Percentiles rank a stretch among this genome's conserved stretches.
Evolutionary conservation across 2,329 filamentous ascomycete species (phyloP).

Genomic region (Ramichloridium luteum): DNA sequence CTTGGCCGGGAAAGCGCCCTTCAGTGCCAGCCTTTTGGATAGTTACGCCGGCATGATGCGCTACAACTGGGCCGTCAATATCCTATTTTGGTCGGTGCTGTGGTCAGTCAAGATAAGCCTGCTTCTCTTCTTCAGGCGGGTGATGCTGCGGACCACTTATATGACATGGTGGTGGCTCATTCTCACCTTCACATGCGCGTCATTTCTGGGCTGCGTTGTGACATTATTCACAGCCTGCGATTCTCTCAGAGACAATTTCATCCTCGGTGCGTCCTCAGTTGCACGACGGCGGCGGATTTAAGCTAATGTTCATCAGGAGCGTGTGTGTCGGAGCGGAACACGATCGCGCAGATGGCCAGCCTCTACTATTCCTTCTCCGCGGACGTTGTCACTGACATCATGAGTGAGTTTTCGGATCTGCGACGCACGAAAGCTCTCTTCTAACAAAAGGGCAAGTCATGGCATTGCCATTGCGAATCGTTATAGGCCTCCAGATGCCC

Average conservation of each 20-base stretch:
- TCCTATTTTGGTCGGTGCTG: constrained; percentile 7
- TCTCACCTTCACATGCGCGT: constrained; percentile 3
- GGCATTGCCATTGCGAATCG: constrained; percentile 6
- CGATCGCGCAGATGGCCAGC: constrained; percentile 5
- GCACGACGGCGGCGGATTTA: too few species aligned
- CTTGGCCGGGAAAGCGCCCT: neutral
- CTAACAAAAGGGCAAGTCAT: constrained; percentile 6
- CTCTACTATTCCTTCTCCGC: constrained; percentile 7
- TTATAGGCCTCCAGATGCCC: constrained; percentile 4
- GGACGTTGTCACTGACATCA: constrained; percentile 6
- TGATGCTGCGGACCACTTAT: constrained; percentile 4
- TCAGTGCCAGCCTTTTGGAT: neutral
- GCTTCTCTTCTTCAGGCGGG: constrained; percentile 8
- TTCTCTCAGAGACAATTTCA: constrained; percentile 3
- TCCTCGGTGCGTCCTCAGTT: too few species aligned
- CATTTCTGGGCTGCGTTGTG: constrained; percentile 5
- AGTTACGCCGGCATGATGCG: constrained; percentile 6
- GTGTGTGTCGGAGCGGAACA: constrained; percentile 1
- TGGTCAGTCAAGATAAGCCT: constrained; percentile 8
- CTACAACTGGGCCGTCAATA: constrained; percentile 6
- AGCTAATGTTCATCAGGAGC: too few species aligned
- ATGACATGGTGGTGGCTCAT: constrained; percentile 6
- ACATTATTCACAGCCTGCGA: constrained; percentile 5
- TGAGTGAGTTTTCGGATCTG: constrained; percentile 1
- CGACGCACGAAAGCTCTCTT: neutral